A percentile compares a stretch with the other conserved stretches of the same genome.
These are phyloP conservation scores for Fusarium gaditjirri DNA, from an alignment of 2,329 filamentous ascomycete genomes.

Conservation along the genomic window DNA sequence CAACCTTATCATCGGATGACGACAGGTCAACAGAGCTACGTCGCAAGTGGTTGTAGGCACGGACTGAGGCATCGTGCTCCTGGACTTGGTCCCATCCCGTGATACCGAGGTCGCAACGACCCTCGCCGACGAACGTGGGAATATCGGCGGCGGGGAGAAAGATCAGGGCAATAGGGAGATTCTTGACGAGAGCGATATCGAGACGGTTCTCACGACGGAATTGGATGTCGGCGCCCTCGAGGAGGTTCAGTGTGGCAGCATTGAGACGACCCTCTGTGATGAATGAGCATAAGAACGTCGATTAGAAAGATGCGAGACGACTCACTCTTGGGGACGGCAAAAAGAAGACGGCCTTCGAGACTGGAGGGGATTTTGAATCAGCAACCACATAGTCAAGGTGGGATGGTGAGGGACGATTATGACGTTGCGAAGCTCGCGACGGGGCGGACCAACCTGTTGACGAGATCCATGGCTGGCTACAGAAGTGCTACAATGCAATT, in stretches of 20 bases:
- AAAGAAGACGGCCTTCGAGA: conserved; percentile 91
- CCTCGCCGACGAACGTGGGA: conserved; percentile 96
- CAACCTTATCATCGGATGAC: conserved; percentile 54
- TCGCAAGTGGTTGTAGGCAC: conserved; percentile 59
- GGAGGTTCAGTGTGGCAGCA: conserved; percentile 86
- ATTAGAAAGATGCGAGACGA: conserved; percentile 40
- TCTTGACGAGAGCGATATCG: conserved; percentile 98
- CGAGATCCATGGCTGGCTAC: conserved; percentile 59
- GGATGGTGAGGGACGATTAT: neutral
- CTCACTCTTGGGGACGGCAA: conserved; percentile 98
- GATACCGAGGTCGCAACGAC: conserved; percentile 92
- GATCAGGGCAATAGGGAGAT: conserved; percentile 92
- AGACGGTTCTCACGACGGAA: conserved; percentile 95
- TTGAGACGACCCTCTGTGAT: conserved; percentile 88
- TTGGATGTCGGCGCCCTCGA: conserved; percentile 94
- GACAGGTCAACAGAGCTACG: conserved; percentile 53
- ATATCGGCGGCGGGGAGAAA: conserved; percentile 98
- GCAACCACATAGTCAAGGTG: conserved; percentile 11
- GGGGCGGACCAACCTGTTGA: conserved; percentile 60
- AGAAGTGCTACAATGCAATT: conserved; percentile 7
- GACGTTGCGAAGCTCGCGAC: neutral
- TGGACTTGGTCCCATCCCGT: conserved; percentile 93
- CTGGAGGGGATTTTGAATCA: conserved; percentile 56
- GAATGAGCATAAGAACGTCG: conserved; percentile 17
- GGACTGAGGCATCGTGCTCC: conserved; percentile 80